Conservation (phyloP, 139 green algal genomes). For the Volvox africanus region DNA sequence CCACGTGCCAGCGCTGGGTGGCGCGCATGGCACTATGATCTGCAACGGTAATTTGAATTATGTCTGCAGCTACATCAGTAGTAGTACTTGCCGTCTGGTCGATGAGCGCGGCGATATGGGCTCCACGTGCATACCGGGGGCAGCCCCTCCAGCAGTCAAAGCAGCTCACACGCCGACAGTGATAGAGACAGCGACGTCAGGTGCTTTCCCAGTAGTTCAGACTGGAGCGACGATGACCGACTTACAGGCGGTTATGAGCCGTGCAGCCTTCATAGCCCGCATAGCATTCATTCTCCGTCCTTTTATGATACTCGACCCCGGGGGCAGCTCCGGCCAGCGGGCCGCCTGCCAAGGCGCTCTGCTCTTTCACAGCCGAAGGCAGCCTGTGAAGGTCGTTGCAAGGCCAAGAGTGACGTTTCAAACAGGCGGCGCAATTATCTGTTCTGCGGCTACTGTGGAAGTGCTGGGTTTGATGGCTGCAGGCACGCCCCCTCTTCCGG, state of each 20-base stretch:
- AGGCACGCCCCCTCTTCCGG: background rate
- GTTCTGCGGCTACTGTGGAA: too few species aligned
- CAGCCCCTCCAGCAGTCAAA: too few species aligned
- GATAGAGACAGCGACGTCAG: background rate
- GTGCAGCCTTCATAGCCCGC: too few species aligned
- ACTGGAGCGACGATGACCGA: background rate
- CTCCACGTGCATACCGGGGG: too few species aligned
- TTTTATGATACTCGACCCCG: background rate
- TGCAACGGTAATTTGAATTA: background rate
- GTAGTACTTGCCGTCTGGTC: background rate
- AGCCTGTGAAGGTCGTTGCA: too few species aligned
- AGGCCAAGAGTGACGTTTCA: too few species aligned
- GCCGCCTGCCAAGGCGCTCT: background rate
- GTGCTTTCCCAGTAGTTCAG: background rate
- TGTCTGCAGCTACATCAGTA: background rate
- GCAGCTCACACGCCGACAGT: too few species aligned
- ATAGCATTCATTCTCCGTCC: background rate
- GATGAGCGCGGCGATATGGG: too few species aligned
- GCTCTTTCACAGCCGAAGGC: too few species aligned
- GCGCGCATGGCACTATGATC: background rate
- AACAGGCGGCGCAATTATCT: too few species aligned
- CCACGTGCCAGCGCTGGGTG: background rate
- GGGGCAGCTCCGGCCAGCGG: background rate
- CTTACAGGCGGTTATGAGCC: background rate
- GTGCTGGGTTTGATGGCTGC: too few species aligned